A percentile compares a stretch with the other conserved stretches of the same genome.
These are phyloP conservation scores for Euphorbia tirucalli DNA, from an alignment of 345 rosid genomes.

Conservation along the genomic window DNA sequence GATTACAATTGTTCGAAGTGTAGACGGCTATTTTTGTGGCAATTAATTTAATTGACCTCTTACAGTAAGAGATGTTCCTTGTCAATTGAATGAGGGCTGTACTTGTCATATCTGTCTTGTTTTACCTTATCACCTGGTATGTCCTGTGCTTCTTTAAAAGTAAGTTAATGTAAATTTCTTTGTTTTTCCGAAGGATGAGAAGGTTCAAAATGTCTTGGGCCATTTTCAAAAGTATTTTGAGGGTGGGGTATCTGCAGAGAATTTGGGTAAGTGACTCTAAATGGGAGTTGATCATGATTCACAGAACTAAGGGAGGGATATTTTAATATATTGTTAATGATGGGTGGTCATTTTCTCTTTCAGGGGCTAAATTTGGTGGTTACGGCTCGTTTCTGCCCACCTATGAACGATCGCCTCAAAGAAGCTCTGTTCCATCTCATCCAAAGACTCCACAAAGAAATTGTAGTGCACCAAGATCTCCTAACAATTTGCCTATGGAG, in stretches of 20 bases:
- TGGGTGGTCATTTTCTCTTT: slow-evolving; percentile 21
- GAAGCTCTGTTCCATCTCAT: slow-evolving; percentile 23
- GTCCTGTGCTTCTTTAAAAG: not conserved
- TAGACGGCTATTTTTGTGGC: not conserved
- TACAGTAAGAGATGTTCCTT: not conserved
- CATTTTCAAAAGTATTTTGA: slow-evolving; percentile 58
- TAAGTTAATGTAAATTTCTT: slow-evolving; percentile 21
- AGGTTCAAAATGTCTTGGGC: slow-evolving; percentile 58
- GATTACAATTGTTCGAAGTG: not conserved
- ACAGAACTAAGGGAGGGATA: not conserved
- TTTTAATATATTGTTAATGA: slow-evolving; percentile 13
- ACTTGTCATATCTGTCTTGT: not conserved
- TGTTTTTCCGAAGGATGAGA: slow-evolving; percentile 59
- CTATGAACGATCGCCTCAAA: slow-evolving; percentile 30
- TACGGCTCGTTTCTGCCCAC: slow-evolving; percentile 77
- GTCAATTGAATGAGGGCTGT: not conserved
- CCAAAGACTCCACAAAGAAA: slow-evolving; percentile 37
- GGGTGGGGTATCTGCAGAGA: slow-evolving; percentile 45
- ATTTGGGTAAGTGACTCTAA: slow-evolving; percentile 68
- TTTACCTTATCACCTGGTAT: not conserved
- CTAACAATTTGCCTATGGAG: slow-evolving; percentile 37
- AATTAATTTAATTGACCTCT: not conserved
- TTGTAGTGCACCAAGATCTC: slow-evolving; percentile 29
- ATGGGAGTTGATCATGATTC: not conserved
- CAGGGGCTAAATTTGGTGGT: slow-evolving; percentile 57